Conservation (phyloP, 2,329 filamentous ascomycete species). For the Monosporascus sp. region DNA sequence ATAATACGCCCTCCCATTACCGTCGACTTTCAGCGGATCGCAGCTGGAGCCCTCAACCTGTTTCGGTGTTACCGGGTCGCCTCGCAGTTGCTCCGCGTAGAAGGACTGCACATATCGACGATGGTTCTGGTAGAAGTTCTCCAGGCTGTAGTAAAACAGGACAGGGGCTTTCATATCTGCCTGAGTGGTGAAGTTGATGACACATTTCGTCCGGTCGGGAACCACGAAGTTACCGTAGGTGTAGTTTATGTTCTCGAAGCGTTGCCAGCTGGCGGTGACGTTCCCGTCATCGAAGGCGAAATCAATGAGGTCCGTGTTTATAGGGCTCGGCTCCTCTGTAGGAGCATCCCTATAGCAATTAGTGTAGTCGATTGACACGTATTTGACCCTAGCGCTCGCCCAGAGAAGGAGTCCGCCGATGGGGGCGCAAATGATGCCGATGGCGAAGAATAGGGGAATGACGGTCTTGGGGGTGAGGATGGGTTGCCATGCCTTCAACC, state of each 20-base stretch:
- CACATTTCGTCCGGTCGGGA: slow-evolving; percentile 48
- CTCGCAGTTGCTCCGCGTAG: slow-evolving; percentile 74
- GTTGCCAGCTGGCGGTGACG: slow-evolving; percentile 32
- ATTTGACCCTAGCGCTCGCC: slow-evolving; percentile 84
- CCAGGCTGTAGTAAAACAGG: slow-evolving; percentile 89
- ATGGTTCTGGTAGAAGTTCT: slow-evolving; percentile 99
- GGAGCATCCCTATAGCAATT: slow-evolving; percentile 60
- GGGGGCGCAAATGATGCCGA: slow-evolving; percentile 83
- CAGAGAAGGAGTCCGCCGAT: slow-evolving; percentile 84
- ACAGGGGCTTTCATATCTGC: slow-evolving; percentile 77
- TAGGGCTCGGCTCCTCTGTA: slow-evolving; percentile 28
- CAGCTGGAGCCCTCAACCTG: slow-evolving; percentile 67
- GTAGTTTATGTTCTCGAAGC: slow-evolving; percentile 28
- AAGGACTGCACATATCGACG: slow-evolving; percentile 91
- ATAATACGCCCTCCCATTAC: slow-evolving; percentile 68
- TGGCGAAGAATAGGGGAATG: slow-evolving; percentile 61
- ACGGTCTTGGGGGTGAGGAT: slow-evolving; percentile 88
- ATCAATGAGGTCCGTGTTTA: slow-evolving; percentile 54
- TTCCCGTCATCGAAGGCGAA: slow-evolving; percentile 63
- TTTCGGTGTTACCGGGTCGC: slow-evolving; percentile 53
- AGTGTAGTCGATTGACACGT: slow-evolving; percentile 87
- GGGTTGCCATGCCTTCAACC: slow-evolving; percentile 98
- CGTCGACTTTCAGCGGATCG: slow-evolving; percentile 60
- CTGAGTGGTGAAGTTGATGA: slow-evolving; percentile 72
- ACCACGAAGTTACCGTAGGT: slow-evolving; percentile 26